Base-by-base conservation (phyloP, 2,329 filamentous ascomycete species). In the Hymenoscyphus infarciens region DNA sequence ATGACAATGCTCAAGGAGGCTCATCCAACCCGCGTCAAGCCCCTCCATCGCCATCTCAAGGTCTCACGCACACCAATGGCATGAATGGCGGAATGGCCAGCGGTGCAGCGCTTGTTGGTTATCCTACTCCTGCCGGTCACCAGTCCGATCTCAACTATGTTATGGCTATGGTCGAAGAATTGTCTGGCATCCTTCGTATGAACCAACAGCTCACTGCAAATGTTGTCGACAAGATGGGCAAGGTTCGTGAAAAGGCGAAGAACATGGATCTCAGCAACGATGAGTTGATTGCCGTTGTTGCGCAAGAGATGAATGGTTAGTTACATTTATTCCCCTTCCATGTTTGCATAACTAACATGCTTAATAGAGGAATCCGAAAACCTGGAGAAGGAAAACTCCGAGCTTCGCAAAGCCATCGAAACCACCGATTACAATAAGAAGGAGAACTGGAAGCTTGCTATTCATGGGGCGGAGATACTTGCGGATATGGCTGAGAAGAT, bases 81-180 rank as follows among this genome's bases (percentile, higher is more conserved):
- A 70, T 71, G 63, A 74, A 72, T 56, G 79, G 66, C 22, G 69
- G 69, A 11, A 70, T 72, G 67, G 64, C 59, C 27, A 55, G 59
- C 31, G 63, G 63, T 29, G 55, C 54, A 19, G 64, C 58, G 3
- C 60, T 69, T 56, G 59, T 70, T 52, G 73, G 72, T 6, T 71
- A 73, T 49, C 85, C 86, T 15, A 86, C 83, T 16, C 86, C 86
- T n/a, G 86, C 86, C 19, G 86, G 85, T 56, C 86, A 89, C 73
- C 85, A 88, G 74, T 82, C 85, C 59, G 86, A 89, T 74, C 81
- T 89, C 64, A 87, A 87, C 72, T 85, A 87, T 75, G 87, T 89
- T 71, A 87, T 88, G 72, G 79, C 80, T 67, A 85, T 88, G 82
- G 86, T 89, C 11, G 86, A 89, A 70, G 84, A 87, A 72, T 78